These are phyloP conservation scores for Adansonia gregorii DNA, from an alignment of 441 rosid genomes.

Conservation along the genomic window DNA sequence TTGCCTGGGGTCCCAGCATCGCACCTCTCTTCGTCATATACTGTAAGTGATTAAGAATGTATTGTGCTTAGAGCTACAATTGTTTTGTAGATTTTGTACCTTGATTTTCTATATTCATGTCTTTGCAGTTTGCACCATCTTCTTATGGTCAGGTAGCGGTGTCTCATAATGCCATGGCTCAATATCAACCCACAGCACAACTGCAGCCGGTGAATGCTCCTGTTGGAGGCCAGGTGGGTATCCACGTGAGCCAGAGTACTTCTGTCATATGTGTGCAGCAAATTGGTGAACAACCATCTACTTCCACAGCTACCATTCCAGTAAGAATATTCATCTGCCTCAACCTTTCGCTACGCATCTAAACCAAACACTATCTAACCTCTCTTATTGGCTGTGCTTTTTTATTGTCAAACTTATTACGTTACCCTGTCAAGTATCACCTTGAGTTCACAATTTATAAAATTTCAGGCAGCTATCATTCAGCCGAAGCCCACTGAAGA, in stretches of 20 bases:
- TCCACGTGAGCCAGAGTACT: slow-evolving; percentile 49
- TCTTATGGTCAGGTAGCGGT: slow-evolving; percentile 59
- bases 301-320: slow-evolving; percentile 38
- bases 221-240: slow-evolving; percentile 54
- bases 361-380: not conserved
- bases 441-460: slow-evolving; percentile 26
- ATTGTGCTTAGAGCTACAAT: slow-evolving; percentile 13
- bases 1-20: slow-evolving; percentile 57
- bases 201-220: slow-evolving; percentile 49
- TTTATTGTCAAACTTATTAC: slow-evolving; percentile 17
- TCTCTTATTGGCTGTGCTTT: slow-evolving; percentile 16
- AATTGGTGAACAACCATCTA: slow-evolving; percentile 52
- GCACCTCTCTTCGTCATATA: slow-evolving; percentile 59
- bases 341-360: slow-evolving; percentile 9
- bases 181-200: slow-evolving; percentile 57
- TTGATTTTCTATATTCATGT: slow-evolving; percentile 29
- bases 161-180: slow-evolving; percentile 42
- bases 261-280: slow-evolving; percentile 47
- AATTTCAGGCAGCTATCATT: slow-evolving; percentile 51
- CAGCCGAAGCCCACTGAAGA: slow-evolving; percentile 50
- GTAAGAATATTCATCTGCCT: slow-evolving; percentile 41
- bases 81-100: slow-evolving; percentile 10
- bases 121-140: slow-evolving; percentile 61
- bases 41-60: slow-evolving; percentile 48
- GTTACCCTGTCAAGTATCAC: slow-evolving; percentile 24